These are phyloP conservation scores for Salvia hispanica DNA, from an alignment of 257 asterid species.

Conservation along the genomic window DNA sequence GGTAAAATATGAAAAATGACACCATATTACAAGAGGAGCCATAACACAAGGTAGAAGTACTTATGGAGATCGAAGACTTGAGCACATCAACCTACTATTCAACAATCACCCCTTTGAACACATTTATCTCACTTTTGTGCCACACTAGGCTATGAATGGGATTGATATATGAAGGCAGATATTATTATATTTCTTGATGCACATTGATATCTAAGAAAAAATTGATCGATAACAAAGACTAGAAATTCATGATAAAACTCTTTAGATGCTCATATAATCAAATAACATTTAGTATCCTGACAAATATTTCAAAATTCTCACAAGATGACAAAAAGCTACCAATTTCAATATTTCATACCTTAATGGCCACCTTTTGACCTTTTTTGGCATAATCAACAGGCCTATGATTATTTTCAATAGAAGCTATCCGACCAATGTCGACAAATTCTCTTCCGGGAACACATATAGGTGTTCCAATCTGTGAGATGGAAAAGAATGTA, in stretches of 20 bases:
- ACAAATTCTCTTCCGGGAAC: conserved; percentile 79
- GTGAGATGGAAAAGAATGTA: conserved; percentile 19
- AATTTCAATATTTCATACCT: conserved; percentile 53
- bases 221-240: not conserved
- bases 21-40: not conserved
- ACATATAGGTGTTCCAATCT: conserved; percentile 83
- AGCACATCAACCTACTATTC: too few species aligned
- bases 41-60: not conserved
- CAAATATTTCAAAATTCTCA: not conserved
- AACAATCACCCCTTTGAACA: too few species aligned
- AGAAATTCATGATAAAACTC: not conserved
- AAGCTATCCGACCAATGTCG: conserved; percentile 87
- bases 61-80: too few species aligned
- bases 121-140: not conserved
- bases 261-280: conserved; percentile 16
- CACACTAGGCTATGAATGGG: not conserved
- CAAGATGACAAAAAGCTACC: not conserved
- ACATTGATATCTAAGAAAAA: not conserved
- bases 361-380: conserved; percentile 90
- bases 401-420: conserved; percentile 87
- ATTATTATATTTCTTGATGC: not conserved
- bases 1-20: not conserved
- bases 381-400: conserved; percentile 89
- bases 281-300: not conserved
- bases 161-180: not conserved